Evolutionary conservation across 2,329 filamentous ascomycete species (phyloP), one percentile per base, ranked within the genome.

Genomic region (Talaromyces pinophilus): DNA sequence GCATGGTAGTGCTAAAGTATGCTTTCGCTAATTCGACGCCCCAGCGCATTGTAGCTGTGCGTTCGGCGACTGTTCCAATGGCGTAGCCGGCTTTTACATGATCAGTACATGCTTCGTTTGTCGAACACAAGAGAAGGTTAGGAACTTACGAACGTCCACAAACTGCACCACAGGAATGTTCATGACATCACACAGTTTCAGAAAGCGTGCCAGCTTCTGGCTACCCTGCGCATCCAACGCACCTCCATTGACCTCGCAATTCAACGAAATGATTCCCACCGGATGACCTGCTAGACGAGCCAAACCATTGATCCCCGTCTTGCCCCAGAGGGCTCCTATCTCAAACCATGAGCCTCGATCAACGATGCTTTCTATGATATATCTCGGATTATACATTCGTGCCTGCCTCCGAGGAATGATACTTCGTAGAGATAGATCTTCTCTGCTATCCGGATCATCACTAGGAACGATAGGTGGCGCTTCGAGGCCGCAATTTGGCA

Each of bases 21-120:
- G 87, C 82, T 64, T 85, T 85, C 5, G 84, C 86, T 1, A 89
- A 81, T 55, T 86, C 83, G 3, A 90, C 81, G 0, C 87, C 87
- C 78, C 87, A 87, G 62, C 86, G 81, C 87, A 89, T 90, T 0
- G 87, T 89, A 13, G 86, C 87, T 4, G 82, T 84, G 15, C 86
- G 80, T 73, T 90, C 87, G 2, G 87, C 87, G 0, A 85, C 81
- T 0, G 87, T 89, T 0, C 87, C 87, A 52, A 90, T 86, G 0
- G 87, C 86, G 69, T 89, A 89, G 1, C 87, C 85, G 3, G 85
- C 78, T 50, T 11, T 50, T 28, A 15, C 25, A 25, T 25, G 25
- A 25, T 25, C 25, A 25, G 25, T 25, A 25, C 25, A 25, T 25
- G 25, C 25, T 25, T 25, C 25, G 3, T 25, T 25, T 25, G 3